Conservation (phyloP, 352 stramenopile species). For the Bremia lactucae region DNA sequence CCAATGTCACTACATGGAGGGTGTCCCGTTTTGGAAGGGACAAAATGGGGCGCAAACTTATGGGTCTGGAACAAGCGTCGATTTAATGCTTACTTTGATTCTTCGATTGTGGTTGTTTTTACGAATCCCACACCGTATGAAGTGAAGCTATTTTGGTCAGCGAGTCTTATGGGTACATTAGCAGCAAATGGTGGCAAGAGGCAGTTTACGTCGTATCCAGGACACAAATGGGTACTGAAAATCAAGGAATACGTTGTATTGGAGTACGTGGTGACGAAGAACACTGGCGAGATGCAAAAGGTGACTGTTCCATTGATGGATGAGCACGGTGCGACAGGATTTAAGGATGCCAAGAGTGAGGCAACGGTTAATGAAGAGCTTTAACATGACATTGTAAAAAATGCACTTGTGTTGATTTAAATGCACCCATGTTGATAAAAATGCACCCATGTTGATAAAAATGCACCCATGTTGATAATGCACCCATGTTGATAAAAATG, state of each 20-base stretch:
- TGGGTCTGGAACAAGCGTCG: conserved; percentile 92
- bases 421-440: too few relatives aligned
- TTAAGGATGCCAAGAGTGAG: conserved; percentile 2
- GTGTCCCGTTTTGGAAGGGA: conserved; percentile 91
- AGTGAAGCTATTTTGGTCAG: conserved; percentile 59
- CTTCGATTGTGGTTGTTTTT: too few relatives aligned
- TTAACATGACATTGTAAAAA: too few relatives aligned
- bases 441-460: too few relatives aligned
- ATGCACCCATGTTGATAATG: too few relatives aligned
- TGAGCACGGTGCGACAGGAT: conserved; percentile 5
- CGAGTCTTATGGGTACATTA: conserved; percentile 58
- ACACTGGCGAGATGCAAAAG: conserved; percentile 39
- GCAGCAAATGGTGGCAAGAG: conserved; percentile 26
- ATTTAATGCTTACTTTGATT: conserved; percentile 37
- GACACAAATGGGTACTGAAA: conserved; percentile 65
- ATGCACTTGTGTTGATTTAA: too few relatives aligned
- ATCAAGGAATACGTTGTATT: conserved; percentile 37
- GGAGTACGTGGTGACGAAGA: conserved; percentile 35
- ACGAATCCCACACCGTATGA: conserved; percentile 44
- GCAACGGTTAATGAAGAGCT: conserved; percentile 35
- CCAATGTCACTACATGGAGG: conserved; percentile 81
- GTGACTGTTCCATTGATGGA: conserved; percentile 29
- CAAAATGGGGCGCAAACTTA: conserved; percentile 95
- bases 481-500: too few relatives aligned
- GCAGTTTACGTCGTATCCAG: conserved; percentile 52